Conservation (phyloP, 257 asterid genomes). For the Hygrophila difformis region DNA sequence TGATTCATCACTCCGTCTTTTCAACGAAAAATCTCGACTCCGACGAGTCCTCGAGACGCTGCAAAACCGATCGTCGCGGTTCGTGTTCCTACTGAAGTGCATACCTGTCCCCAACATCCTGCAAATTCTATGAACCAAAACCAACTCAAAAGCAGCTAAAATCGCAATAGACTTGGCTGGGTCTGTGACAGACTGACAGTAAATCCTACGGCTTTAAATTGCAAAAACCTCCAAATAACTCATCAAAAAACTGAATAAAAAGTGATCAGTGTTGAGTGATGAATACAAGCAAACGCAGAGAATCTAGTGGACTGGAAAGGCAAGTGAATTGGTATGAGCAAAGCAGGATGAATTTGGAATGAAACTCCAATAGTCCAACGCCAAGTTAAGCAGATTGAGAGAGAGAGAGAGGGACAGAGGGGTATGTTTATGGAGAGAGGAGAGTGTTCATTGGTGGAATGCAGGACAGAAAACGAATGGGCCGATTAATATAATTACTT, state of each 20-base stretch:
- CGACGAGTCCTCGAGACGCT: conserved; percentile 66
- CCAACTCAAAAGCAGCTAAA: too few species aligned
- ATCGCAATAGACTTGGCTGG: too few species aligned
- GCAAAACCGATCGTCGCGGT: conserved; percentile 81
- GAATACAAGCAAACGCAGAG: too few species aligned
- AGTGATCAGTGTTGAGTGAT: too few species aligned
- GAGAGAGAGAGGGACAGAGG: conserved; percentile 2
- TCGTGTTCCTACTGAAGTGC: conserved; percentile 73
- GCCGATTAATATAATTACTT: too few species aligned
- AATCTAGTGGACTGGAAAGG: too few species aligned
- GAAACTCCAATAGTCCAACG: too few species aligned
- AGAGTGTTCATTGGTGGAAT: background rate
- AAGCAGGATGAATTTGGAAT: too few species aligned
- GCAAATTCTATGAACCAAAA: conserved; percentile 7
- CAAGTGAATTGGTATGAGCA: too few species aligned
- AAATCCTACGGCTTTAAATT: background rate
- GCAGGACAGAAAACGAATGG: conserved; percentile 12
- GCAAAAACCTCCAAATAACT: background rate
- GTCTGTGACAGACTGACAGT: too few species aligned
- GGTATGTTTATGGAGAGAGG: background rate
- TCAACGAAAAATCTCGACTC: conserved; percentile 42
- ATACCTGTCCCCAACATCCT: conserved; percentile 83
- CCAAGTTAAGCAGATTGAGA: conserved; percentile 5
- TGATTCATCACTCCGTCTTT: conserved; percentile 36
- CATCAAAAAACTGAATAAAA: too few species aligned